Evolutionary conservation across 768 basidiomycete genomes (phyloP).

Genomic region (Boletus insuetus): DNA sequence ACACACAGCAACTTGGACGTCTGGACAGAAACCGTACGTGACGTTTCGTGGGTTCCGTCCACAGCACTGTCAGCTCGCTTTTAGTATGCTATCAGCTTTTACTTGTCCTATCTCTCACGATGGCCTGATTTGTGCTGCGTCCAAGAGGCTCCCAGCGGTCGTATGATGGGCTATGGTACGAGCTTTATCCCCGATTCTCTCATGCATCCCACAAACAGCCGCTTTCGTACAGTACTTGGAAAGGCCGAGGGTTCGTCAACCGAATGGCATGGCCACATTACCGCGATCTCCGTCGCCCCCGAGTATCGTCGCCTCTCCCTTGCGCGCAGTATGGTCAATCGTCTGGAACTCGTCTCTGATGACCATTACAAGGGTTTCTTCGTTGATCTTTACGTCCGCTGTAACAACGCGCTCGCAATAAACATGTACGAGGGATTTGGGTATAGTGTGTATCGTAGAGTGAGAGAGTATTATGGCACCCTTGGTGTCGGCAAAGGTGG

Average conservation of each 20-base stretch:
- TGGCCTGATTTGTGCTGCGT: constrained; percentile 93
- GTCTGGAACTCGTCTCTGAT: constrained; percentile 85
- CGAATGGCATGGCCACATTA: constrained; percentile 95
- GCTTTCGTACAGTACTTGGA: constrained; percentile 66
- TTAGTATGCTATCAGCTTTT: constrained; percentile 87
- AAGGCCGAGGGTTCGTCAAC: constrained; percentile 78
- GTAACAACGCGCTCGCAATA: constrained; percentile 80
- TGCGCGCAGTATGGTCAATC: constrained; percentile 80
- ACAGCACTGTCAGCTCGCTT: neutral
- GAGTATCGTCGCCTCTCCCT: constrained; percentile 87
- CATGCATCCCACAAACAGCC: constrained; percentile 1
- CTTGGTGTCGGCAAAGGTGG: constrained; percentile 75
- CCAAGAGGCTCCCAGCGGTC: constrained; percentile 75
- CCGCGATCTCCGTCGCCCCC: constrained; percentile 92
- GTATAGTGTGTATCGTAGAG: constrained; percentile 89
- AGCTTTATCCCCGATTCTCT: constrained; percentile 5
- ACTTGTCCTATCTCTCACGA: constrained; percentile 80
- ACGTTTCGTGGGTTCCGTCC: neutral
- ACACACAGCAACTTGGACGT: constrained; percentile 80
- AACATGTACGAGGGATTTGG: constrained; percentile 90
- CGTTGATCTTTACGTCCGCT: constrained; percentile 94
- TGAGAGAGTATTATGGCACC: constrained; percentile 85
- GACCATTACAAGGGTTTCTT: constrained; percentile 81
- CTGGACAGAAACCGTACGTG: constrained; percentile 93
- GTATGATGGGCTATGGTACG: constrained; percentile 93